Evolutionary conservation across 148 eudicot genomes (phyloP).

Genomic region (Camellia sinensis): DNA sequence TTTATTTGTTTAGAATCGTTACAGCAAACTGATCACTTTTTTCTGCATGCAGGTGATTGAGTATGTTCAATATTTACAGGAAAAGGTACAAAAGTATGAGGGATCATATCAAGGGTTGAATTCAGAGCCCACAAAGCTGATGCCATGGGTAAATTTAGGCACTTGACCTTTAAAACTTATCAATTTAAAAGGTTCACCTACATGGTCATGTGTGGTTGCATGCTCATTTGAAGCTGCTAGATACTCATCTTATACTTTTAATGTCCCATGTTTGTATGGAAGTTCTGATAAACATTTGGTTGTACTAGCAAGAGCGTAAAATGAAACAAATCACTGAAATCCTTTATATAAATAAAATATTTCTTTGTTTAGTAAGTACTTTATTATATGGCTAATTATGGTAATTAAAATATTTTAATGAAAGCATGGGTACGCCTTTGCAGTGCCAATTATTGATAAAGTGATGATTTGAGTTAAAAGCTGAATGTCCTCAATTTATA

Average conservation of each 20-base stretch:
- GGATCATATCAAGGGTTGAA: constrained; percentile 74
- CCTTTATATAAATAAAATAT: not conserved
- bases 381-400: too few relatives aligned
- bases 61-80: constrained; percentile 78
- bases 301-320: not conserved
- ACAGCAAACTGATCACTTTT: constrained; percentile 8
- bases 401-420: not conserved
- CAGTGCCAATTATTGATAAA: not conserved
- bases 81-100: constrained; percentile 80
- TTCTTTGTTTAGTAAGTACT: too few relatives aligned
- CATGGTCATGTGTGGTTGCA: not conserved
- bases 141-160: constrained; percentile 75
- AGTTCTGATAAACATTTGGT: not conserved
- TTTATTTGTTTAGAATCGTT: not conserved
- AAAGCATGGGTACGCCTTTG: not conserved
- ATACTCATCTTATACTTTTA: not conserved
- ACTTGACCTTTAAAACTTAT: not conserved
- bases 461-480: not conserved
- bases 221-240: not conserved
- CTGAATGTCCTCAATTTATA: not conserved
- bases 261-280: not conserved
- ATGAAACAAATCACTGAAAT: not conserved
- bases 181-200: not conserved
- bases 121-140: constrained; percentile 75
- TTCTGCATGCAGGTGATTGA: constrained; percentile 63